Evolutionary conservation across 2,329 filamentous ascomycete genomes (phyloP).

Genomic region (Purpureocillium lavendulum): DNA sequence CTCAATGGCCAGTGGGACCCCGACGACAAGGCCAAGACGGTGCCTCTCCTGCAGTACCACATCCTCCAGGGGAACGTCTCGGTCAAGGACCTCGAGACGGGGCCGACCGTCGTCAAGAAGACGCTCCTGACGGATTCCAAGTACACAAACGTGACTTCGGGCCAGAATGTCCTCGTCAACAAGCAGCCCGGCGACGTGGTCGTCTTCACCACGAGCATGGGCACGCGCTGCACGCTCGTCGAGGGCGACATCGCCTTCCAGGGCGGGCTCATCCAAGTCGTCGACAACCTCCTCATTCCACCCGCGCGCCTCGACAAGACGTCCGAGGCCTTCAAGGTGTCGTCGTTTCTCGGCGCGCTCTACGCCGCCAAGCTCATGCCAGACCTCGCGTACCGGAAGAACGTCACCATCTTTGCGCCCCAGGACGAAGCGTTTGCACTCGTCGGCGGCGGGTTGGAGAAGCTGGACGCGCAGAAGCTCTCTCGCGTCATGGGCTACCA

Average conservation of each 20-base stretch:
- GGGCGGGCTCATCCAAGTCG: conserved; percentile 42
- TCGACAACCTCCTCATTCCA: conserved; percentile 42
- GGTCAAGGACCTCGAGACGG: conserved; percentile 24
- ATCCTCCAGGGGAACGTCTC: conserved; percentile 44
- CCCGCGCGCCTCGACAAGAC: conserved; percentile 40
- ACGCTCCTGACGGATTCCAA: conserved; percentile 32
- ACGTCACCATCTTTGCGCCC: conserved; percentile 57
- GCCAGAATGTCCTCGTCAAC: conserved; percentile 38
- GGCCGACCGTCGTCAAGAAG: conserved; percentile 28
- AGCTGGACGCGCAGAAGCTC: conserved; percentile 38
- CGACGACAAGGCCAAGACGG: conserved; percentile 33
- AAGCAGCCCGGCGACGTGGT: conserved; percentile 31
- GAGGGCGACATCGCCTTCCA: conserved; percentile 36
- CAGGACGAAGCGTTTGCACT: conserved; percentile 49
- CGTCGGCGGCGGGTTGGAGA: conserved; percentile 42
- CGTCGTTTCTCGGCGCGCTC: conserved; percentile 28
- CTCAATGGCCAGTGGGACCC: conserved; percentile 37
- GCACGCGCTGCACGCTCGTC: conserved; percentile 31
- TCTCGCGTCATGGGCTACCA: conserved; percentile 54
- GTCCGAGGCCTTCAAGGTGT: conserved; percentile 34
- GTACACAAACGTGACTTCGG: conserved; percentile 40
- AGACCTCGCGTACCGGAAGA: conserved; percentile 29
- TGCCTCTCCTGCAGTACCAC: conserved; percentile 53
- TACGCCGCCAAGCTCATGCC: conserved; percentile 24
- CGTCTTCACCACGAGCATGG: conserved; percentile 42